Evolutionary conservation across 768 basidiomycete genomes (phyloP), one percentile per base, ranked within the genome.

Genomic region (Lactarius trivialis): DNA sequence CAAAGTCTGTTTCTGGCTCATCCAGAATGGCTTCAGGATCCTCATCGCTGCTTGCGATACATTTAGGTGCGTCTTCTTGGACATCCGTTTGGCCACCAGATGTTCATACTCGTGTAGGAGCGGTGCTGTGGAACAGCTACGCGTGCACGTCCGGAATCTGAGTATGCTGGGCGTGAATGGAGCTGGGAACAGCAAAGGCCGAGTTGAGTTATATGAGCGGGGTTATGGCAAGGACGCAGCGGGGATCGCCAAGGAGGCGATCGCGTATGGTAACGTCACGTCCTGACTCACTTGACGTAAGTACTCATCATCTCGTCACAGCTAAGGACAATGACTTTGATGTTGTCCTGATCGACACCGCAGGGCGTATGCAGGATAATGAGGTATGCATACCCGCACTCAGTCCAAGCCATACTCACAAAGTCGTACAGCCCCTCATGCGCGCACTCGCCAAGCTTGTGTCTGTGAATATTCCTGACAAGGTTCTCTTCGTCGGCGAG

Each of bases 161-260:
- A 85, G 92, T 60, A 89, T 89, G 86, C 78, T 99, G 33, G 81
- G 80, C 2, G 81, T 88, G 32, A 84, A 86, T 64, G 86, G 86
- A 1, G 84, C 85, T 1, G 81, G 64, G 32, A 72, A 82, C 65
- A 88, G 84, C 70, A 88, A 85, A 72, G 82, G 85, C 9, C 81
- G 85, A 56, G 91, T 99, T 37, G 97, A 98, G 75, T 77, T 98
- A 52, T 99, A 89, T 71, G 96, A 99, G 75, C 83, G 88, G 63
- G 97, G 97, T 2, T 99, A 99, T 72, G 97, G 97, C 2, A 98
- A 98, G 75, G 97, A 99, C 70, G 95, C 96, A n/a, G 96, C 97
- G 28, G 92, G 90, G 8, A 99, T 99, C 55, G 96, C 95, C 3
- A 93, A 86, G 73, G 96, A 99, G 71, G 96, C 97, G 28, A 91